These are phyloP conservation scores for Leccinum subgranulosum DNA, from an alignment of 768 basidiomycete genomes.

Conservation along the genomic window DNA sequence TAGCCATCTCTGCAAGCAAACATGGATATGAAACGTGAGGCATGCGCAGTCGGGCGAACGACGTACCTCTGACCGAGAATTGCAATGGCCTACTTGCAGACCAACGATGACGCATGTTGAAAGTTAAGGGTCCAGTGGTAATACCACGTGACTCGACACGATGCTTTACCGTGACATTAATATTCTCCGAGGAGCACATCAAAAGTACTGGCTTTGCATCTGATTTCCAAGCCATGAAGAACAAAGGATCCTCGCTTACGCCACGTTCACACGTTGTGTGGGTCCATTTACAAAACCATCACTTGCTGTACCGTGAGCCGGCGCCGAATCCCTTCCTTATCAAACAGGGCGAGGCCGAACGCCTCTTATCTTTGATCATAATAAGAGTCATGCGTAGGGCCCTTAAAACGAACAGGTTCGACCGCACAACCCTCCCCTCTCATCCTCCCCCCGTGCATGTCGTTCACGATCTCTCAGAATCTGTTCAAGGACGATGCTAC, in stretches of 20 bases:
- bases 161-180: too few species aligned
- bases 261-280: background rate
- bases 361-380: background rate
- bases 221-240: too few species aligned
- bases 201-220: conserved; percentile 42
- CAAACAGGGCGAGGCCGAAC: background rate
- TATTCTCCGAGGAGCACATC: conserved; percentile 38
- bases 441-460: conserved; percentile 5
- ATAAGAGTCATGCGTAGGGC: background rate
- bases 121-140: background rate
- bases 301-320: background rate
- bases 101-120: conserved; percentile 69
- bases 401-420: background rate
- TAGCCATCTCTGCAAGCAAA: background rate
- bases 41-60: conserved; percentile 30
- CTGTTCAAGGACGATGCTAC: conserved; percentile 7
- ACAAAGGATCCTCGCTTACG: conserved; percentile 34
- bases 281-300: background rate
- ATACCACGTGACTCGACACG: background rate
- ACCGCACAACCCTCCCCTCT: background rate
- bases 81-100: conserved; percentile 73
- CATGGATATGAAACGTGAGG: background rate
- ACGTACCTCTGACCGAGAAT: conserved; percentile 95
- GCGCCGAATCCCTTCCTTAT: background rate
- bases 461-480: background rate